Percentiles rank a stretch among this genome's conserved stretches.
phyloP scores from a whole-genome alignment of 2,329 filamentous ascomycete species.

The Orbilia blumenaviensis region DNA sequence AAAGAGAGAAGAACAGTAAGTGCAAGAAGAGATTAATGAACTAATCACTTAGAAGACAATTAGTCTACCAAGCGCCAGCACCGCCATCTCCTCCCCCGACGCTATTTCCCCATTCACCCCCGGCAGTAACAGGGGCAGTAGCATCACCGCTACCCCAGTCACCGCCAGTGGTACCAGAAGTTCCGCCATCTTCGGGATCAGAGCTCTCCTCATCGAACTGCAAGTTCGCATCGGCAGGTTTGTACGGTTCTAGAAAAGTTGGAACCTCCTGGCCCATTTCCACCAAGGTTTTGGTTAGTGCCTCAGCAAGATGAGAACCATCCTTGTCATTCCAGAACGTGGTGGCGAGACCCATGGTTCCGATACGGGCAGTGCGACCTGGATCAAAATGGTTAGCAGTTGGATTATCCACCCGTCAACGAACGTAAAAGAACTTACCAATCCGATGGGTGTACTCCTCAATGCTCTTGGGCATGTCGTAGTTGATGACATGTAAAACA shows the following conservation, averaged over 20 bases:
- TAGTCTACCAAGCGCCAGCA: conserved; percentile 26
- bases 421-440: conserved; percentile 67
- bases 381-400: conserved; percentile 24
- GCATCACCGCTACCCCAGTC: conserved; percentile 16
- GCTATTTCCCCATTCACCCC: not conserved
- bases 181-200: conserved; percentile 62
- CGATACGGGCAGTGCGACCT: conserved; percentile 94
- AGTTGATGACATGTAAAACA: conserved; percentile 93
- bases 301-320: conserved; percentile 69
- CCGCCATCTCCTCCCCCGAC: conserved; percentile 34
- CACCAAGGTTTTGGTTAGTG: conserved; percentile 80
- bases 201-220: conserved; percentile 67
- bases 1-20: not conserved
- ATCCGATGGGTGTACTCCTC: conserved; percentile 95
- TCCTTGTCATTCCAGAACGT: conserved; percentile 81
- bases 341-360: conserved; percentile 82
- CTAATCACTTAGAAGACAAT: not conserved
- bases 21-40: not conserved
- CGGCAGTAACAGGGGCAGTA: not conserved
- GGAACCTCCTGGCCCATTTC: conserved; percentile 82
- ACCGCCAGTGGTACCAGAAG: conserved; percentile 52
- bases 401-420: not conserved
- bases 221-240: conserved; percentile 60
- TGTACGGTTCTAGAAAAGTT: conserved; percentile 76
- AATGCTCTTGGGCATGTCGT: conserved; percentile 88